These are phyloP conservation scores for Xerocomus subilludens DNA, from an alignment of 1,284 basidiomycete genomes.

Conservation along the genomic window DNA sequence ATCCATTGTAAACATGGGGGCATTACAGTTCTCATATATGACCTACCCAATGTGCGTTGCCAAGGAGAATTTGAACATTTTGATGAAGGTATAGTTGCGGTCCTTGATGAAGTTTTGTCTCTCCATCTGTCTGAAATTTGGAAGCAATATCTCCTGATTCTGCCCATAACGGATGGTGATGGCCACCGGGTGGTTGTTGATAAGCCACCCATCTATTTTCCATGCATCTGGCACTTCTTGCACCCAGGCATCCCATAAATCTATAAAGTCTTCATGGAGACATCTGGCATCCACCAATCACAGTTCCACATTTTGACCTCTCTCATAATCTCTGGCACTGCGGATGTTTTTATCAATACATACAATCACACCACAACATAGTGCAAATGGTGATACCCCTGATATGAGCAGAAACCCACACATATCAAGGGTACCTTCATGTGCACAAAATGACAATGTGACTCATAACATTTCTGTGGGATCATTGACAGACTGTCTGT, in stretches of 20 bases:
- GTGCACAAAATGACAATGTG: not conserved
- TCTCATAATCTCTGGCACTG: not conserved
- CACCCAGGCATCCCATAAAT: not conserved
- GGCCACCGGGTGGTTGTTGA: not conserved
- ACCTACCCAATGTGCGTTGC: slow-evolving; percentile 12
- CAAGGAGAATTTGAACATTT: not conserved
- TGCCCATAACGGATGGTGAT: slow-evolving; percentile 13
- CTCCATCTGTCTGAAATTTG: not conserved
- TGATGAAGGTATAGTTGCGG: not conserved
- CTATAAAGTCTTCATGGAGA: not conserved
- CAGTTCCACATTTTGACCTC: not conserved
- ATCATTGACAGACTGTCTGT: not conserved
- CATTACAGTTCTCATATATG: not conserved
- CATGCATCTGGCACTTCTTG: not conserved
- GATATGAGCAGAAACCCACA: too few species aligned
- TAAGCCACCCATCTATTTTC: not conserved
- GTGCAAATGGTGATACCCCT: too few species aligned
- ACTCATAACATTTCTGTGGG: not conserved
- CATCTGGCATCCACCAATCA: not conserved
- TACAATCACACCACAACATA: too few species aligned
- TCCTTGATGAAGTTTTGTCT: not conserved
- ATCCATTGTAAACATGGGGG: too few species aligned
- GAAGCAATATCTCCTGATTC: not conserved
- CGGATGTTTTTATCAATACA: not conserved
- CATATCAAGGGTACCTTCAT: not conserved